Conservation (phyloP, 441 rosid genomes). For the Corymbia citriodora region DNA sequence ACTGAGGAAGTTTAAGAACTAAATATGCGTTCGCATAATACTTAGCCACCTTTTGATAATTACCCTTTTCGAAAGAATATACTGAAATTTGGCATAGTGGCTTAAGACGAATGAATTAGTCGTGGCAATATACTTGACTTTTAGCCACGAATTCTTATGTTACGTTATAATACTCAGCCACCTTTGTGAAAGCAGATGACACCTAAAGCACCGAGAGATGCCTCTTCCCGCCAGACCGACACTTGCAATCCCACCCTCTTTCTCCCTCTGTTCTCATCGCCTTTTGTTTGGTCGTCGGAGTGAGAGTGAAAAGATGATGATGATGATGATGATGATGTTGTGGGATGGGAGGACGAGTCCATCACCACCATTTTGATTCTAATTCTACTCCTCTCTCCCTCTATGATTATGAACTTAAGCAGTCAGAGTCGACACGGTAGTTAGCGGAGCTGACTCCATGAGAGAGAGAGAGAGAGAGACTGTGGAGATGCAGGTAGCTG, state of each 20-base stretch:
- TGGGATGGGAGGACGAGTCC: constrained; percentile 29
- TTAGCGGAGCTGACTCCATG: background rate
- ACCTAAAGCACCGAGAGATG: too few relatives aligned
- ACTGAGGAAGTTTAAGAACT: background rate
- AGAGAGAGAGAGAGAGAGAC: background rate
- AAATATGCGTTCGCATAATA: background rate
- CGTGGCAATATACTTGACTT: background rate
- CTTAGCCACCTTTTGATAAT: too few relatives aligned
- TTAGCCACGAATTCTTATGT: background rate
- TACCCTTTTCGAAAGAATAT: background rate
- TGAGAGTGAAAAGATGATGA: too few relatives aligned
- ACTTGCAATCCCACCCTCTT: too few relatives aligned
- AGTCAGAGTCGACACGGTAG: background rate
- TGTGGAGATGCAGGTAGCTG: background rate
- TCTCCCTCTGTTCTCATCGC: too few relatives aligned
- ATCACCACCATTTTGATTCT: constrained; percentile 46
- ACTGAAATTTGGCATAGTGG: background rate
- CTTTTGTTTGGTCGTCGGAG: too few relatives aligned
- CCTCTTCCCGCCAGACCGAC: too few relatives aligned
- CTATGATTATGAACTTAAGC: background rate
- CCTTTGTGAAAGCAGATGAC: too few relatives aligned
- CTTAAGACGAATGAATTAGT: background rate
- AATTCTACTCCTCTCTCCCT: background rate
- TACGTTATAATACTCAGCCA: too few relatives aligned
- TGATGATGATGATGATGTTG: too few relatives aligned